Base-by-base conservation (phyloP, 106 monocot species). In the Acorus calamus region DNA sequence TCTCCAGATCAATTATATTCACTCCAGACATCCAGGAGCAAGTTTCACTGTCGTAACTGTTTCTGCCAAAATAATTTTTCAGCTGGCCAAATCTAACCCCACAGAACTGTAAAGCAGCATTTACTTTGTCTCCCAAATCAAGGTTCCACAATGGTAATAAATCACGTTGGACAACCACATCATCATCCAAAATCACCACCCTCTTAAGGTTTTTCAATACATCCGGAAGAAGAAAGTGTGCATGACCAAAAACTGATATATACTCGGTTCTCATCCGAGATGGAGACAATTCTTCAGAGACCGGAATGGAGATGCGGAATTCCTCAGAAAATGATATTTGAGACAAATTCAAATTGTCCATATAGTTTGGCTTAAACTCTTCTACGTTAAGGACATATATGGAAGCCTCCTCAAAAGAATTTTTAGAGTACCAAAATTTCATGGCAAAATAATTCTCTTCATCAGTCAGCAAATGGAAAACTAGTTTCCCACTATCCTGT, bases 1-100 rank as follows among this genome's bases (percentile, higher is more conserved):
- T 94, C 10, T 79, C 83, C 69, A 94, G 62, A 76, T 94, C 86
- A 64, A 94, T 54, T 47, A 94, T 73, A 74, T 86, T 94, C 44
- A 94, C 2, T 42, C 93, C 89, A 67, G 93, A 94, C 77, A 84
- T 79, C 93, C 93, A 94, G 44, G 66, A 66, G 69, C 93, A 94
- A 56, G 86, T 74, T 55, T 79, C 56, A 56, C 51, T 42, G 71
- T 81, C 61, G 65, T 77, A 77, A 2, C 13, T 57, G 3, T 58
- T 72, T 57, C 70, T 52, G 4, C 65, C 70, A 54, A 89, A 68
- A 61, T 79, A 77, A 63, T 61, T n/a, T 62, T 73, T 77, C 50
- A 94, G 50, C 13, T 94, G 89, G 57, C 86, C 74, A 59, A 94
- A 76, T 81, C 50, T 78, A 49, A 94, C 79, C 10, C 75, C 69